Base-by-base conservation (phyloP, 108 stramenopile genomes). In the Nitzschia inconspicua region DNA sequence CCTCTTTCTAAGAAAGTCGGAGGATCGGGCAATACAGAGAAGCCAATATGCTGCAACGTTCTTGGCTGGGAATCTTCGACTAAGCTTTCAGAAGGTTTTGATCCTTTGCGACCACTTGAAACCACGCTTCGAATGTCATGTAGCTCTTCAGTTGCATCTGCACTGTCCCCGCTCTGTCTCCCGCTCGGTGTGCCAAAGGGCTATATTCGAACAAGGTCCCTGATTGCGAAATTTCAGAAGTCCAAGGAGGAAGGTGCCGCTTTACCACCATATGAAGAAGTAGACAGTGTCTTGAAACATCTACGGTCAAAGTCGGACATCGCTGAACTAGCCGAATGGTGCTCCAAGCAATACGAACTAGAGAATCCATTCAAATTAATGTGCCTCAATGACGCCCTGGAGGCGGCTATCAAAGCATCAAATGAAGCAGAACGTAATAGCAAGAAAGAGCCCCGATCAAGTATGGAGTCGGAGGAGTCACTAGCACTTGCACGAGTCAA, bases 251-350 rank as follows among this genome's bases (percentile, higher is more conserved):
- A 43, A 23, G 72, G 72, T n/a, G 65, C 51, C 14, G 20, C 71
- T 19, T 49, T 78, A 10, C 91, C 92, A 25, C 57, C 84, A 22
- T 74, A 84, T 39, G 80, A 85, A 47, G 59, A 56, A 22, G 81
- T 89, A 39, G 37, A 78, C 5, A 79, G 80, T 1, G 79, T 86
- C 26, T 44, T 83, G 4, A 79, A 86, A 48, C 72, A 70, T 32
- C 47, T 93, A 25, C 48, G 72, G 34, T 43, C 59, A 4, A 43
- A 82, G 2, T 43, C 40, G 11, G 92, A 88, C 59, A 70, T 77
- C 30, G 75, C 80, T 23, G 77, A 84, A 9, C 71, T 93, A 24
- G 71, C 81, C 30, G 86, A 85, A 70, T 93, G 92, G 92, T 93
- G 88, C 47, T 66, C 92, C 5, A 52, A 59, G 22, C 53, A 69